phyloP scores from a whole-genome alignment of 495 filamentous ascomycete genomes.

The Barbatosphaeria neglecta region DNA sequence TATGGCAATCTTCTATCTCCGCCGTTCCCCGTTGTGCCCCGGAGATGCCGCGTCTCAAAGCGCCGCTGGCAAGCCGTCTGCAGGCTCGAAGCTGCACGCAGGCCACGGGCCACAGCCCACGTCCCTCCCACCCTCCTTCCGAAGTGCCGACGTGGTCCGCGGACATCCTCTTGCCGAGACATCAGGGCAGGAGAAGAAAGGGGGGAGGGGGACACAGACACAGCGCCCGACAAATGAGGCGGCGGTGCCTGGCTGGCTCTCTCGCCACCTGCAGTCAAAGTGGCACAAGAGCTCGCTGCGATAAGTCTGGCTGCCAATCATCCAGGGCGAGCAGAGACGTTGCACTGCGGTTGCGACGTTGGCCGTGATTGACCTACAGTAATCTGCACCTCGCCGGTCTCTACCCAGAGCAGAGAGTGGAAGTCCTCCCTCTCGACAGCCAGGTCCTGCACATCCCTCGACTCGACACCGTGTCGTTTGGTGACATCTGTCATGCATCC shows the following conservation, averaged over 20 bases:
- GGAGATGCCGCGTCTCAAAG: not conserved
- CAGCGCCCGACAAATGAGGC: not conserved
- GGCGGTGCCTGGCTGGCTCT: not conserved
- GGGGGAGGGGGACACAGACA: not conserved
- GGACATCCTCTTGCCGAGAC: not conserved
- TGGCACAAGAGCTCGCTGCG: not conserved
- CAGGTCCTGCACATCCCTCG: too few relatives aligned
- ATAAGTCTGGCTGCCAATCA: not conserved
- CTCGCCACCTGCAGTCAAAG: not conserved
- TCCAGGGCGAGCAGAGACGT: not conserved
- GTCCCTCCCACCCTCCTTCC: not conserved
- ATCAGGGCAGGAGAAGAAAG: not conserved
- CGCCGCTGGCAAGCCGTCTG: too few relatives aligned
- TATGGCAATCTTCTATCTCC: too few relatives aligned
- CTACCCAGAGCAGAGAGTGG: too few relatives aligned
- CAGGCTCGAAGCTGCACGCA: not conserved
- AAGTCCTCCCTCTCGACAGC: too few relatives aligned
- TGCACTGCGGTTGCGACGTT: not conserved
- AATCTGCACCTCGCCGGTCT: too few relatives aligned
- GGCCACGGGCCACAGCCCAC: too few relatives aligned
- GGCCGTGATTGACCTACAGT: not conserved
- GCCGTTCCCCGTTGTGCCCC: too few relatives aligned
- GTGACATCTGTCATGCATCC: not conserved
- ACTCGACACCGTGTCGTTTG: not conserved
- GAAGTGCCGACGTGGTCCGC: not conserved